These are phyloP conservation scores for Saccharomyces uvarum DNA, from an alignment of 1,139 yeast genomes.

Conservation along the genomic window DNA sequence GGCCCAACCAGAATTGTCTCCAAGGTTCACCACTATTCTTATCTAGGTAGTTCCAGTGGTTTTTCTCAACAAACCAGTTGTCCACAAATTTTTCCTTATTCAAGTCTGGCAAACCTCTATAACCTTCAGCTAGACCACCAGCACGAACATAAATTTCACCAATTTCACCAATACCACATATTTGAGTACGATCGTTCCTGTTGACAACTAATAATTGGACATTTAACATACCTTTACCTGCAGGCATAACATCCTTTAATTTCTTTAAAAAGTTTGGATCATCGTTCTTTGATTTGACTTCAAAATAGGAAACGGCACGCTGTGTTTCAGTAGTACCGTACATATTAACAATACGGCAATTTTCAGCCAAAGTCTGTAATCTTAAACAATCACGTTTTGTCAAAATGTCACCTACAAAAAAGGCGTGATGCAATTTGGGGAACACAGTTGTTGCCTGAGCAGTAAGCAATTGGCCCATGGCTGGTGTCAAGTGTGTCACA, in stretches of 20 bases:
- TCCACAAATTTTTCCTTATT: constrained; percentile 80
- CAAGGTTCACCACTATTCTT: constrained; percentile 47
- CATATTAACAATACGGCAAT: constrained; percentile 90
- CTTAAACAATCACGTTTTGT: constrained; percentile 95
- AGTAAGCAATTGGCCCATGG: constrained; percentile 95
- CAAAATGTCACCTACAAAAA: constrained; percentile 94
- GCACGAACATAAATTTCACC: constrained; percentile 98
- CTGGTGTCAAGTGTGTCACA: constrained; percentile 96
- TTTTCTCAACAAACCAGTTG: constrained; percentile 74
- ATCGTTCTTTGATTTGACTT: constrained; percentile 62
- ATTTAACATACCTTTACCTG: constrained; percentile 94
- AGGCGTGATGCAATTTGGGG: constrained; percentile 86
- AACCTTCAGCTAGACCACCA: constrained; percentile 95
- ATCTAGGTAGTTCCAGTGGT: constrained; percentile 54
- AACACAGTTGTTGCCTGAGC: constrained; percentile 93
- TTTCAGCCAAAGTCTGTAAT: constrained; percentile 83
- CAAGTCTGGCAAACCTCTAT: constrained; percentile 82
- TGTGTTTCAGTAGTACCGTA: constrained; percentile 99
- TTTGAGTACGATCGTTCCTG: constrained; percentile 74
- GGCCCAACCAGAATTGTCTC: constrained; percentile 83
- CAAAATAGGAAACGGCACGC: constrained; percentile 90
- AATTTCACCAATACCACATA: constrained; percentile 97
- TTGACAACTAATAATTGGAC: constrained; percentile 92
- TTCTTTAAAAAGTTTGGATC: constrained; percentile 72
- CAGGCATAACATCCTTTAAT: constrained; percentile 95